These are phyloP conservation scores for Agaricus subrufescens DNA, from an alignment of 768 basidiomycete species.

Conservation along the genomic window DNA sequence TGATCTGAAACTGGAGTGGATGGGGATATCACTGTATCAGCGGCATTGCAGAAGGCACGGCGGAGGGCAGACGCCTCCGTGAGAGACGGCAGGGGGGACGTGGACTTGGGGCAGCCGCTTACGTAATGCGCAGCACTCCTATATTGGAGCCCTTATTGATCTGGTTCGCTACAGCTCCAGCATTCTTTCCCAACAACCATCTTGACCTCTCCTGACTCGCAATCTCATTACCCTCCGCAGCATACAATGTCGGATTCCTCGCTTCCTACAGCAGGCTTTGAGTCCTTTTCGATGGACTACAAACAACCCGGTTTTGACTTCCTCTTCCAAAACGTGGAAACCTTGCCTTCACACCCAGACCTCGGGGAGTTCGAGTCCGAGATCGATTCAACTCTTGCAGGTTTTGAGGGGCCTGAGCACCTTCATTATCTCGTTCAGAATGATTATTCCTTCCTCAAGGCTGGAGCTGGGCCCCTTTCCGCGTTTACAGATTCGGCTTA, in stretches of 20 bases:
- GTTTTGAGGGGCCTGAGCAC: constrained; percentile 60
- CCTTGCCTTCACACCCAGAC: constrained; percentile 76
- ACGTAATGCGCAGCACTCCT: constrained; percentile 30
- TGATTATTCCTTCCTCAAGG: constrained; percentile 59
- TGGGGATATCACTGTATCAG: neutral
- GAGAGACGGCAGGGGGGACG: constrained; percentile 7
- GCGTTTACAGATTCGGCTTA: constrained; percentile 73
- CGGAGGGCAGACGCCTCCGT: constrained; percentile 9
- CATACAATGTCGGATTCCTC: constrained; percentile 31
- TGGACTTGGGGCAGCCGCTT: constrained; percentile 6
- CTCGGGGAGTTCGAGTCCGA: constrained; percentile 66
- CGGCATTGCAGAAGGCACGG: neutral
- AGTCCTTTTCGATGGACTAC: constrained; percentile 29
- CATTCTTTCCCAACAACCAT: constrained; percentile 27
- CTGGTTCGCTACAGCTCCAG: constrained; percentile 7
- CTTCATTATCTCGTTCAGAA: constrained; percentile 19
- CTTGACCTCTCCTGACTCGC: constrained; percentile 20
- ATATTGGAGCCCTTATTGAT: constrained; percentile 20
- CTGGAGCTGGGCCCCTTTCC: constrained; percentile 69
- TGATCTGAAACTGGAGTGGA: constrained; percentile 7
- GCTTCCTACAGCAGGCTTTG: constrained; percentile 24
- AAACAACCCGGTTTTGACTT: constrained; percentile 53
- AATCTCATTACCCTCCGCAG: constrained; percentile 20
- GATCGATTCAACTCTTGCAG: constrained; percentile 67
- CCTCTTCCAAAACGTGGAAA: constrained; percentile 54